phyloP scores from a whole-genome alignment of 148 eudicot species.

The Dysphania ambrosioides region DNA sequence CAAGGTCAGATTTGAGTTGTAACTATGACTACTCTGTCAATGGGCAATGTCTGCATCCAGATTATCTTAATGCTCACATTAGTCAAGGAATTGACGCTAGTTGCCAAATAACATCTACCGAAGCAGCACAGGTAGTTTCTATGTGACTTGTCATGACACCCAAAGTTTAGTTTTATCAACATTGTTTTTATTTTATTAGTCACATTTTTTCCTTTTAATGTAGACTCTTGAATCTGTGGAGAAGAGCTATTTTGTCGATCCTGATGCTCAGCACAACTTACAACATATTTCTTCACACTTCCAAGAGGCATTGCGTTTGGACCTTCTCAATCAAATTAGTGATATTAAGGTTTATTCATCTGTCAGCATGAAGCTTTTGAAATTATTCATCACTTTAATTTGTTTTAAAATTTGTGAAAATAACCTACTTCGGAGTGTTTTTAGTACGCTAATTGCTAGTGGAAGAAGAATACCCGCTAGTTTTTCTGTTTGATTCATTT shows the following conservation, averaged over 20 bases:
- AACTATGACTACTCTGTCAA: slow-evolving; percentile 53
- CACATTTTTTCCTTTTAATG: not conserved
- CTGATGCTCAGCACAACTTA: slow-evolving; percentile 58
- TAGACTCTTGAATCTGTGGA: slow-evolving; percentile 48
- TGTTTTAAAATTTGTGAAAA: not conserved
- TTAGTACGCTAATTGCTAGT: not conserved
- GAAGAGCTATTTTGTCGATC: slow-evolving; percentile 35
- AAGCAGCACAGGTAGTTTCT: slow-evolving; percentile 48
- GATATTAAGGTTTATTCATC: slow-evolving; percentile 53
- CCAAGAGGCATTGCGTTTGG: slow-evolving; percentile 56
- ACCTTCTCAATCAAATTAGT: slow-evolving; percentile 36
- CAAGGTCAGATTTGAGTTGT: slow-evolving; percentile 46
- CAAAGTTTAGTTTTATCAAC: not conserved
- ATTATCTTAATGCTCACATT: slow-evolving; percentile 42
- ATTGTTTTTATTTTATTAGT: not conserved
- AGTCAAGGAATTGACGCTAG: slow-evolving; percentile 41
- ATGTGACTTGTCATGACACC: not conserved
- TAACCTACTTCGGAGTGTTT: not conserved
- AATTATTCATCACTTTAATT: not conserved
- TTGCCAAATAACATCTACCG: slow-evolving; percentile 39
- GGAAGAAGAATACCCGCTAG: too few species aligned
- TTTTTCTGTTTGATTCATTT: not conserved
- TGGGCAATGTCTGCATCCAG: slow-evolving; percentile 48
- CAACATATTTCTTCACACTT: slow-evolving; percentile 81
- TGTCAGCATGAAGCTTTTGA: not conserved